Percentiles rank a stretch among this genome's conserved stretches.
phyloP scores from a whole-genome alignment of 2,329 filamentous ascomycete genomes.

The Pestalotiopsis sp. region DNA sequence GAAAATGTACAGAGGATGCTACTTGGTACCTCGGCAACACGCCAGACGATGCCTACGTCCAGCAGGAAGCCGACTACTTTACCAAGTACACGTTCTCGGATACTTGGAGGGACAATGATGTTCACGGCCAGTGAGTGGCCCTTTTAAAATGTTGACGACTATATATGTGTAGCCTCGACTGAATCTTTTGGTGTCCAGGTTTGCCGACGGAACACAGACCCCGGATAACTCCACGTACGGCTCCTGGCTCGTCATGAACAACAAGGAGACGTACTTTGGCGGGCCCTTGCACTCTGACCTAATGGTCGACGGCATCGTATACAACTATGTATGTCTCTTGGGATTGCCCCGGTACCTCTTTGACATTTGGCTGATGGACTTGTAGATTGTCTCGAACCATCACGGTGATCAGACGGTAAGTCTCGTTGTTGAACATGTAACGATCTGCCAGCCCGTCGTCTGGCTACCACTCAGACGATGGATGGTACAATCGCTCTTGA shows the following conservation, averaged over 20 bases:
- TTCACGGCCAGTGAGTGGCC: constrained; percentile 49
- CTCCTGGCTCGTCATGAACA: constrained; percentile 66
- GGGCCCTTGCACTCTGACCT: constrained; percentile 64
- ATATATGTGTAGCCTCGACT: constrained; percentile 22
- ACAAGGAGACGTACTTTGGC: constrained; percentile 61
- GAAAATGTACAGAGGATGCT: constrained; percentile 46
- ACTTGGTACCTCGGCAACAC: constrained; percentile 61
- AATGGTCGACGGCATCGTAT: constrained; percentile 64
- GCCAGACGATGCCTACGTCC: constrained; percentile 54
- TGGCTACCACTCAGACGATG: fast-evolving
- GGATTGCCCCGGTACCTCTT: background rate
- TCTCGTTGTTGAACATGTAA: background rate
- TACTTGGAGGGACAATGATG: constrained; percentile 57
- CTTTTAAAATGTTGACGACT: background rate
- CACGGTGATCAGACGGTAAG: constrained; percentile 55
- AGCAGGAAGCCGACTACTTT: constrained; percentile 60
- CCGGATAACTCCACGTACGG: constrained; percentile 54
- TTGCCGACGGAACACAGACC: constrained; percentile 50
- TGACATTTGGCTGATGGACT: background rate
- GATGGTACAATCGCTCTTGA: background rate
- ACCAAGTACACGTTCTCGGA: constrained; percentile 66
- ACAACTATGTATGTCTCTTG: constrained; percentile 52
- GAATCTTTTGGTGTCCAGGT: constrained; percentile 23
- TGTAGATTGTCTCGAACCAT: constrained; percentile 53
- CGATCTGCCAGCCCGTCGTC: background rate